Base-by-base conservation (phyloP, 2,329 filamentous ascomycete species). In the Penicillium expansum region DNA sequence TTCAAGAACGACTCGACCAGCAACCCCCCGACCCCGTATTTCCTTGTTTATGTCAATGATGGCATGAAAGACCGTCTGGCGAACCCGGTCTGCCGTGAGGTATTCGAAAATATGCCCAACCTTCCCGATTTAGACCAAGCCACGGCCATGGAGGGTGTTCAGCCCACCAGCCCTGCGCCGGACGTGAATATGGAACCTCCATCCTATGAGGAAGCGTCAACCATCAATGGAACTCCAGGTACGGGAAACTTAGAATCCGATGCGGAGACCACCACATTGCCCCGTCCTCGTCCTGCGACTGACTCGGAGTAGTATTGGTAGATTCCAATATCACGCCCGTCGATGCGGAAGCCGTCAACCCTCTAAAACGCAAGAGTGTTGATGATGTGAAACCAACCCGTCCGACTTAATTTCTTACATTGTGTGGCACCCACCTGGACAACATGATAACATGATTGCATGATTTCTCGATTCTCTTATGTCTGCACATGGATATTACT, bases 31-130 rank as follows among this genome's bases (percentile, higher is more conserved):
- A 92, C 91, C 48, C 91, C 91, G 2, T 92, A 91, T 69, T 91
- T 89, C 69, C 82, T 94, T 22, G 91, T 92, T 41, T 95, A 95
- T 67, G 87, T 95, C n/a, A 82, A 83, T 42, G 88, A 89, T 51
- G 78, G 84, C 33, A 76, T 83, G 64, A 86, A 86, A 67, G 79
- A 85, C 43, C 73, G 83, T 14, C 70, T 86, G 20, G 83, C 85
- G 4, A 77, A 86, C 58, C 82, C 83, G 3, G 80, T 86, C n/a
- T 78, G 74, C 62, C 75, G 81, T 48, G 73, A 82, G n/a, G 64
- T 77, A 35, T 43, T 63, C 18, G 65, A 71, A 29, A 27, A 41
- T 8, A 52, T 61, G 14, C 18, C 62, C 13, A 58, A 56, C 24
- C 44, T 41, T 14, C 32, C 48, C 9, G 32, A 48, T 42, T 39